Conservation (phyloP, 345 rosid genomes). For the Laguncularia racemosa region DNA sequence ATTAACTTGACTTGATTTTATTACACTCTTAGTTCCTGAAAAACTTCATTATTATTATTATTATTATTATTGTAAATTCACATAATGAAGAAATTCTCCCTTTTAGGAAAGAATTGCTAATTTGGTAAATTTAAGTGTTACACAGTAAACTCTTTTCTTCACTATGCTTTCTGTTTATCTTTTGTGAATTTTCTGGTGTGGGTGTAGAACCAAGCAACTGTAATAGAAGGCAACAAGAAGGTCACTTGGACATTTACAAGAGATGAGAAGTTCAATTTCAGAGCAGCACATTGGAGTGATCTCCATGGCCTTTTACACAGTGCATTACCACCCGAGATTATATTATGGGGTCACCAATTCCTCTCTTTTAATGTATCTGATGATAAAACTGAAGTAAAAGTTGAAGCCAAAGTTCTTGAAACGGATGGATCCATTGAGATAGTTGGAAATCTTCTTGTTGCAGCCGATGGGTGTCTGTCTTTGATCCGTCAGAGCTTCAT, state of each 20-base stretch:
- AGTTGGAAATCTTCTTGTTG: constrained; percentile 57
- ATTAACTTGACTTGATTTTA: too few species aligned
- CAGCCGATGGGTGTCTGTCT: constrained; percentile 80
- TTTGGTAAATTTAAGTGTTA: too few species aligned
- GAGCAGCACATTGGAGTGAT: constrained; percentile 81
- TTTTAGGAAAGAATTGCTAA: too few species aligned
- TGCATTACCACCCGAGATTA: constrained; percentile 36
- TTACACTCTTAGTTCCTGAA: too few species aligned
- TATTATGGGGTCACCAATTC: constrained; percentile 60
- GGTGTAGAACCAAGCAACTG: constrained; percentile 45
- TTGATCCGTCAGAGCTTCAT: constrained; percentile 49
- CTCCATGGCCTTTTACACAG: constrained; percentile 48
- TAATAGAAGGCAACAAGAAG: constrained; percentile 34
- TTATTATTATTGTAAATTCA: too few species aligned
- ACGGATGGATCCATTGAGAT: constrained; percentile 41
- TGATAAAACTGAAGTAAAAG: constrained; percentile 32
- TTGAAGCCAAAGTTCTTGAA: constrained; percentile 37
- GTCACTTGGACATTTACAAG: constrained; percentile 33
- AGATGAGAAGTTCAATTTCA: constrained; percentile 60
- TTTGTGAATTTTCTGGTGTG: neutral
- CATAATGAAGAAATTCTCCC: too few species aligned
- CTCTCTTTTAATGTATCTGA: constrained; percentile 43
- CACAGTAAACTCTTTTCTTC: neutral
- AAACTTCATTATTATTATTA: too few species aligned
- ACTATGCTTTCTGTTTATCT: neutral